A percentile compares a stretch with the other conserved stretches of the same genome.
Conservation (phyloP, 2,329 filamentous ascomycete species). For the Curvularia sp. region DNA sequence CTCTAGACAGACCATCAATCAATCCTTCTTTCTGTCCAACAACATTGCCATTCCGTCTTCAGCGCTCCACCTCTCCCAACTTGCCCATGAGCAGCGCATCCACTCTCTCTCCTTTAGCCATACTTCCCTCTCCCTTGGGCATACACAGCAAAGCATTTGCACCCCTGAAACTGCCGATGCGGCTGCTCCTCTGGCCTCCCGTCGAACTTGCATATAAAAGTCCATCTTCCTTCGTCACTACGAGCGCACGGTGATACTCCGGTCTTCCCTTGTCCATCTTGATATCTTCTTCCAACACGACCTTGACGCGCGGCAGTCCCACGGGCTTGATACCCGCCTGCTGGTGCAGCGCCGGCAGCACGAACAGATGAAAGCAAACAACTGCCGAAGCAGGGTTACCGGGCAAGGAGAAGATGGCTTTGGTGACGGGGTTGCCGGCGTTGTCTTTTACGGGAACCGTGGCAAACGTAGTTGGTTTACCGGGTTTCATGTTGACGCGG, state of each 20-base stretch:
- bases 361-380: constrained; percentile 93
- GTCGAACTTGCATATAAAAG: constrained; percentile 78
- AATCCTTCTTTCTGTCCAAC: background rate
- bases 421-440: constrained; percentile 64
- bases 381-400: constrained; percentile 94
- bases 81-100: constrained; percentile 79
- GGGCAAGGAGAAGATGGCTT: constrained; percentile 86
- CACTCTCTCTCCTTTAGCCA: constrained; percentile 73
- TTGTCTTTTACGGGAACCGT: constrained; percentile 72
- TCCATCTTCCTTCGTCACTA: constrained; percentile 70
- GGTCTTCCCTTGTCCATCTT: constrained; percentile 75
- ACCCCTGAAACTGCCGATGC: constrained; percentile 84
- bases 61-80: constrained; percentile 13
- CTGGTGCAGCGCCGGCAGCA: constrained; percentile 84
- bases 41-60: background rate
- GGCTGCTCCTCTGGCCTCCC: constrained; percentile 86
- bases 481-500: constrained; percentile 95
- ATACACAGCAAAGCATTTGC: constrained; percentile 87
- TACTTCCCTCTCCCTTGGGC: constrained; percentile 68
- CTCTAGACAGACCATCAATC: too few relatives aligned
- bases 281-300: constrained; percentile 75
- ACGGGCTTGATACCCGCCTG: constrained; percentile 71
- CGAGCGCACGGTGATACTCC: constrained; percentile 89
- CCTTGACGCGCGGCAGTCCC: constrained; percentile 76
- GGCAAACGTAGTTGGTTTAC: constrained; percentile 96